Evolutionary conservation across 352 stramenopile genomes (phyloP).

Genomic region (Phytophthora nicotianae): DNA sequence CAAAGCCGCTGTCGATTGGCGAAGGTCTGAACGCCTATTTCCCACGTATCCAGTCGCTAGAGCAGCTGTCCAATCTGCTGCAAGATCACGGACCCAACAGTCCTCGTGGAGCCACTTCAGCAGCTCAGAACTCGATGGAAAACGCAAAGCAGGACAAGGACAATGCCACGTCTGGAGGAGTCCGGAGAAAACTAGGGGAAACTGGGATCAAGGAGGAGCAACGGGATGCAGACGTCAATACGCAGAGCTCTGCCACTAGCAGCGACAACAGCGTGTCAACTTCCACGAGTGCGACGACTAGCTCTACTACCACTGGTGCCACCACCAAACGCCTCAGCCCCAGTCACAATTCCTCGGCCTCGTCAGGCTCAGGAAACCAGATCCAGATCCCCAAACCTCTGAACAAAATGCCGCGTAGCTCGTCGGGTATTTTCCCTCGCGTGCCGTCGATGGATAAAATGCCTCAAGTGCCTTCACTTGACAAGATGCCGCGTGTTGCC

Average conservation of each 20-base stretch:
- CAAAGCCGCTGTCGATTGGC: slow-evolving; percentile 67
- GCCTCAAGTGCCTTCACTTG: slow-evolving; percentile 53
- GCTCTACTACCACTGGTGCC: slow-evolving; percentile 13
- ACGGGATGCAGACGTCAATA: slow-evolving; percentile 28
- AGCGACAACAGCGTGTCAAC: slow-evolving; percentile 19
- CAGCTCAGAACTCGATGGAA: slow-evolving; percentile 22
- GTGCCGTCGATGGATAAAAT: slow-evolving; percentile 80
- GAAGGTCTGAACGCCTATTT: slow-evolving; percentile 76
- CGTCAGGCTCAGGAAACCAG: slow-evolving; percentile 53
- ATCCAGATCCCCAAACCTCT: slow-evolving; percentile 77
- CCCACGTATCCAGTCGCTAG: slow-evolving; percentile 77
- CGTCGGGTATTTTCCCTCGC: slow-evolving; percentile 80
- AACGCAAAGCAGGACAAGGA: slow-evolving; percentile 28
- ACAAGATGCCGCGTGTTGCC: slow-evolving; percentile 68
- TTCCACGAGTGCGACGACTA: slow-evolving; percentile 15
- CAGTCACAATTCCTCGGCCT: slow-evolving; percentile 36
- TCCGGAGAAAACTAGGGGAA: slow-evolving; percentile 30
- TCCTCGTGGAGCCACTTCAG: slow-evolving; percentile 28
- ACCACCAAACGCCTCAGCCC: slow-evolving; percentile 54
- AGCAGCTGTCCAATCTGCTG: slow-evolving; percentile 73
- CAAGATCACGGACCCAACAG: slow-evolving; percentile 68
- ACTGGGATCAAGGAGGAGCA: slow-evolving; percentile 40
- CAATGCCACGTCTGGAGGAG: slow-evolving; percentile 14
- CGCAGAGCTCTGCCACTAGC: slow-evolving; percentile 16
- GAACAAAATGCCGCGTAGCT: slow-evolving; percentile 81